phyloP scores from a whole-genome alignment of 225 moss, liverwort and hornwort species.

The Polytrichum commune region DNA sequence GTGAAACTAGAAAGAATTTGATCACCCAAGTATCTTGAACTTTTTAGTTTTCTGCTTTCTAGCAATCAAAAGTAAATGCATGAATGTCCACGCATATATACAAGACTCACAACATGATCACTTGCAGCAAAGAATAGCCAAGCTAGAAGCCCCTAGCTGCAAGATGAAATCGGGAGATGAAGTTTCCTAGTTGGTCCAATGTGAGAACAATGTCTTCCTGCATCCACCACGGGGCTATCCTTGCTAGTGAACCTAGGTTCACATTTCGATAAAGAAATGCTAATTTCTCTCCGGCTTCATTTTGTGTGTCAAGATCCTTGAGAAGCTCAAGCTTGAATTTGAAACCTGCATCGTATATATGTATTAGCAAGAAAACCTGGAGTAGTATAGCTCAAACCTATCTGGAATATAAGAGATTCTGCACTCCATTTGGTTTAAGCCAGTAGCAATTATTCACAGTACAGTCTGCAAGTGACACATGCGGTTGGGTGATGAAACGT shows the following conservation, averaged over 20 bases:
- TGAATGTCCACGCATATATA: neutral
- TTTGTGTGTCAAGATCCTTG: slow-evolving; percentile 14
- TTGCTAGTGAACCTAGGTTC: slow-evolving; percentile 39
- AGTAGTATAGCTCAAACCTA: neutral
- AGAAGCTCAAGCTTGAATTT: slow-evolving; percentile 36
- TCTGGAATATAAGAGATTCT: no score
- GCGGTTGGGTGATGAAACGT: no score
- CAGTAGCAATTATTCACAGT: no score
- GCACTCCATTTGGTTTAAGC: no score
- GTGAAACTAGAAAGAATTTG: no score
- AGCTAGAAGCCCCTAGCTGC: slow-evolving; percentile 24
- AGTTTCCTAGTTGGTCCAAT: slow-evolving; percentile 40
- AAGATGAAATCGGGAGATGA: slow-evolving; percentile 36
- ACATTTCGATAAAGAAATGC: slow-evolving; percentile 37
- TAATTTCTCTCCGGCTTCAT: neutral
- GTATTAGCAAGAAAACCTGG: neutral
- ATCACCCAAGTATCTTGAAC: no score
- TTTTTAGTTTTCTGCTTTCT: no score
- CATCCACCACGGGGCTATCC: slow-evolving; percentile 60
- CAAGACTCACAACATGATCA: neutral
- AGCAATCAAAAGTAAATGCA: no score
- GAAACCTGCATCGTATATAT: slow-evolving; percentile 12
- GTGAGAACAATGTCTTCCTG: slow-evolving; percentile 46
- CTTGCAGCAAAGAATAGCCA: neutral
- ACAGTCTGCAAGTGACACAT: no score